Conservation (phyloP, 1,139 yeast genomes). For the Debaryomyces singareniensis region DNA sequence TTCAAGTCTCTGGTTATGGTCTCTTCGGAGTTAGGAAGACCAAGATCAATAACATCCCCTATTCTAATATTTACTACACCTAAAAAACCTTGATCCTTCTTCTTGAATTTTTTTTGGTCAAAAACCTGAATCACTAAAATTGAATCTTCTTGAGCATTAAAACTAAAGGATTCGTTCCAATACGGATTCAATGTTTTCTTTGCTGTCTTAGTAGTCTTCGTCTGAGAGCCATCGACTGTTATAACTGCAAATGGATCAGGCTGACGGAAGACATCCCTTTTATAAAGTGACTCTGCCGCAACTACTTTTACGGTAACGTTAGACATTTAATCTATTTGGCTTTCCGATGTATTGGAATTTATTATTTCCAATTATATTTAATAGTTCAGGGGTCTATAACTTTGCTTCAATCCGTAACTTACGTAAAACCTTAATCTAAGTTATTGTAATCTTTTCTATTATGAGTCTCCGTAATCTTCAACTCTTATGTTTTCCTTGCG, state of each 20-base stretch:
- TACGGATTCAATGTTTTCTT: conserved; percentile 93
- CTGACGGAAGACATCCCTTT: conserved; percentile 88
- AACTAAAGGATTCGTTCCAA: conserved; percentile 90
- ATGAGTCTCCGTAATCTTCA: too few relatives aligned
- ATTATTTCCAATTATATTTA: too few relatives aligned
- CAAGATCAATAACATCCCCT: conserved; percentile 81
- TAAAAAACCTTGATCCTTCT: conserved; percentile 97
- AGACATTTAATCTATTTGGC: conserved; percentile 13
- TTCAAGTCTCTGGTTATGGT: conserved; percentile 91
- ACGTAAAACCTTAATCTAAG: too few relatives aligned
- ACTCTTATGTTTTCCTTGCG: not conserved
- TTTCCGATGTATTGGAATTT: too few relatives aligned
- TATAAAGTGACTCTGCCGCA: conserved; percentile 93
- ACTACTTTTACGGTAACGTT: conserved; percentile 69
- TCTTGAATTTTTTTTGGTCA: conserved; percentile 94
- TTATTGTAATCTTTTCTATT: too few relatives aligned
- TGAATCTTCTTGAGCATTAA: conserved; percentile 74
- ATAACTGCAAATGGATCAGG: conserved; percentile 98
- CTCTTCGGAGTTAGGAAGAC: conserved; percentile 56
- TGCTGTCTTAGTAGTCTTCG: conserved; percentile 90
- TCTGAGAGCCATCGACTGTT: conserved; percentile 94
- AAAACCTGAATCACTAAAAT: conserved; percentile 90
- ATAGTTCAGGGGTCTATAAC: too few relatives aligned
- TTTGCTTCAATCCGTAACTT: too few relatives aligned
- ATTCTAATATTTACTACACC: conserved; percentile 92